Percentiles rank a stretch among this genome's conserved stretches.
Evolutionary conservation across 768 basidiomycete genomes (phyloP).

Genomic region (Lyophyllum shimeji): DNA sequence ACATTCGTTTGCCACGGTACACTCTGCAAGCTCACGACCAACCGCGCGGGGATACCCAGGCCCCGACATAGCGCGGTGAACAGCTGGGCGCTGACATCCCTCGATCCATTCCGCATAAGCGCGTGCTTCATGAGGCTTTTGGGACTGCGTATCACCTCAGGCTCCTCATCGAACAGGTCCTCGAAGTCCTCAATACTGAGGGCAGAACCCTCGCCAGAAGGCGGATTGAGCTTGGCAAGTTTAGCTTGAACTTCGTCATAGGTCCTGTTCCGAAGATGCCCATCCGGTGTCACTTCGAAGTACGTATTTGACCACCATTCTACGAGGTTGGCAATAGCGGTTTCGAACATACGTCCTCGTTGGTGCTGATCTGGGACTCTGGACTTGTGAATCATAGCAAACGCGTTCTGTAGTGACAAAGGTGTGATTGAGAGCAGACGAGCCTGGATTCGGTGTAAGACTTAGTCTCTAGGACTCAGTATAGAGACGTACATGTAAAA

Average conservation of each 20-base stretch:
- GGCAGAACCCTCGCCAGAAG: slow-evolving; percentile 26
- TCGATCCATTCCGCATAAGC: slow-evolving; percentile 73
- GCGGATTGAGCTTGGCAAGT: slow-evolving; percentile 32
- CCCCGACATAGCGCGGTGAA: slow-evolving; percentile 90
- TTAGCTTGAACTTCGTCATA: slow-evolving; percentile 69
- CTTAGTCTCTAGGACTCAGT: not conserved
- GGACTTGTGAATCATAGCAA: slow-evolving; percentile 79
- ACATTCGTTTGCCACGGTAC: slow-evolving; percentile 83
- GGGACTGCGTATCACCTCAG: slow-evolving; percentile 68
- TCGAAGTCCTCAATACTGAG: slow-evolving; percentile 45
- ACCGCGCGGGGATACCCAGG: slow-evolving; percentile 80
- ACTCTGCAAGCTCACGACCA: slow-evolving; percentile 89
- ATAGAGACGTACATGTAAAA: slow-evolving; percentile 71
- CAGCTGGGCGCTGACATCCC: slow-evolving; percentile 86
- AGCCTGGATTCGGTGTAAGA: slow-evolving; percentile 51
- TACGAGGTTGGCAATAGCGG: slow-evolving; percentile 67
- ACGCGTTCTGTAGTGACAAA: slow-evolving; percentile 73
- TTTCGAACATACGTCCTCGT: slow-evolving; percentile 88
- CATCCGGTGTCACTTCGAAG: slow-evolving; percentile 59
- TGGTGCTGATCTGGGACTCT: slow-evolving; percentile 76
- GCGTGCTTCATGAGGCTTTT: slow-evolving; percentile 96
- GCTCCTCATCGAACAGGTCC: slow-evolving; percentile 49
- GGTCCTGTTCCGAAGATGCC: slow-evolving; percentile 73
- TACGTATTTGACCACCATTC: slow-evolving; percentile 85
- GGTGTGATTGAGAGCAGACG: slow-evolving; percentile 88